Evolutionary conservation across 2,329 filamentous ascomycete species (phyloP).

Genomic region (Geoglossum cookeanum): DNA sequence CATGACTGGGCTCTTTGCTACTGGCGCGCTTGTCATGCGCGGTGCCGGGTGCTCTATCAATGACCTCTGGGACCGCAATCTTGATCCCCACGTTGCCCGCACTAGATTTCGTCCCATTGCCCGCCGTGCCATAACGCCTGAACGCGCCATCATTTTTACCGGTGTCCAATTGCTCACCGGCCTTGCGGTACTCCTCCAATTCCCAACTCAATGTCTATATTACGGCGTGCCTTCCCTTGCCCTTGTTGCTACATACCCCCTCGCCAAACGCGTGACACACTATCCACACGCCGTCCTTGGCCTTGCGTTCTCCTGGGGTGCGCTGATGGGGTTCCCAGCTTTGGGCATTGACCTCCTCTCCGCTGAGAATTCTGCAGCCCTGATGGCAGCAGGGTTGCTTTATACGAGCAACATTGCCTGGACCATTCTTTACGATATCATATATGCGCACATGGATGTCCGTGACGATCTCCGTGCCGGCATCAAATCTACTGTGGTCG

Average conservation of each 20-base stretch:
- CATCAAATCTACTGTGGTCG: slow-evolving; percentile 73
- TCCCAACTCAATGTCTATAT: slow-evolving; percentile 53
- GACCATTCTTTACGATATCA: slow-evolving; percentile 83
- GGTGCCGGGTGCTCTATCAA: slow-evolving; percentile 80
- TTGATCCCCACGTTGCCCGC: slow-evolving; percentile 61
- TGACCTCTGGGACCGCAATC: slow-evolving; percentile 75
- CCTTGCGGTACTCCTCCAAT: slow-evolving; percentile 54
- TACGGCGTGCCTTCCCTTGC: slow-evolving; percentile 60
- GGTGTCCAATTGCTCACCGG: slow-evolving; percentile 56
- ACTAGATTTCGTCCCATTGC: slow-evolving; percentile 67
- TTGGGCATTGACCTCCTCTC: slow-evolving; percentile 57
- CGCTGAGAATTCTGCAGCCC: slow-evolving; percentile 31
- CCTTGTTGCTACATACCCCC: slow-evolving; percentile 56
- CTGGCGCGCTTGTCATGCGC: slow-evolving; percentile 67
- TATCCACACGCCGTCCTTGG: slow-evolving; percentile 75
- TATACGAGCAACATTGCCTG: slow-evolving; percentile 68
- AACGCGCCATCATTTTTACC: slow-evolving; percentile 54
- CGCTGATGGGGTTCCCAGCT: slow-evolving; percentile 72
- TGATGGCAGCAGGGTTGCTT: slow-evolving; percentile 46
- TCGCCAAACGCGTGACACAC: slow-evolving; percentile 72
- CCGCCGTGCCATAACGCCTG: slow-evolving; percentile 53
- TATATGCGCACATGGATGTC: slow-evolving; percentile 85
- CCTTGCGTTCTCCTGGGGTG: slow-evolving; percentile 75
- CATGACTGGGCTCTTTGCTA: slow-evolving; percentile 49
- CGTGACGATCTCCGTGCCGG: slow-evolving; percentile 70